Evolutionary conservation across 768 basidiomycete genomes (phyloP), one percentile per base, ranked within the genome.

Genomic region (Coprinopsis sp.): DNA sequence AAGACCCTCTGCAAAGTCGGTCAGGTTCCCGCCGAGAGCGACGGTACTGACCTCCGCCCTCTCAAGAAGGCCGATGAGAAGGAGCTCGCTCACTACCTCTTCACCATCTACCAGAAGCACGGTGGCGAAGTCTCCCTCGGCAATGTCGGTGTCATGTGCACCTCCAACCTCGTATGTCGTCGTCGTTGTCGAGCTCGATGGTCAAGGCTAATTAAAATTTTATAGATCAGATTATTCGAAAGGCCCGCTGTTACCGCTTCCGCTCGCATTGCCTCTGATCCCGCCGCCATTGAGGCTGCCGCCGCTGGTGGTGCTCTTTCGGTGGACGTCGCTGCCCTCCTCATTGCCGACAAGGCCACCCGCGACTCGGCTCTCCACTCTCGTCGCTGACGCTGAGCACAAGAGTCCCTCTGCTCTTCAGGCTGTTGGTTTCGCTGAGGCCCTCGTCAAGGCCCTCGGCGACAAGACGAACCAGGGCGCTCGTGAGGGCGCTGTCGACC

Each of bases 381-480:
- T 97, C 55, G 85, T 81, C 54, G 78, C 83, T 49, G 69, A 79
- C 64, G 82, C 79, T 55, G 80, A 91, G 82, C 90, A 90, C 71
- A 79, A 88, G 47, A 91, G 92, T 62, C 86, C 88, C 53, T 69
- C 80, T 51, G 82, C 81, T 64, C 79, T 96, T 61, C 72, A 75
- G 50, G 72, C 81, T 51, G 69, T 79, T 51, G 82, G 76, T 52
- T 85, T 94, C 69, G 70, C 69, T 29, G 84, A 83, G 45, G 86
- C 89, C 57, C 66, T 81, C 53, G 58, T 90, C 66, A 89, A 87
- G 75, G 92, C 91, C 44, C 82, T 96, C 53, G 75, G 74, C 67
- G 91, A 96, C 82, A 98, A 97, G 81, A 96, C 93, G 75, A 89
- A 87, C 14, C 84, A 91, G 43, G 87, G 84, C 52, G 79, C 87